phyloP scores from a whole-genome alignment of 768 basidiomycete genomes.

The Tricholoma matsutake region DNA sequence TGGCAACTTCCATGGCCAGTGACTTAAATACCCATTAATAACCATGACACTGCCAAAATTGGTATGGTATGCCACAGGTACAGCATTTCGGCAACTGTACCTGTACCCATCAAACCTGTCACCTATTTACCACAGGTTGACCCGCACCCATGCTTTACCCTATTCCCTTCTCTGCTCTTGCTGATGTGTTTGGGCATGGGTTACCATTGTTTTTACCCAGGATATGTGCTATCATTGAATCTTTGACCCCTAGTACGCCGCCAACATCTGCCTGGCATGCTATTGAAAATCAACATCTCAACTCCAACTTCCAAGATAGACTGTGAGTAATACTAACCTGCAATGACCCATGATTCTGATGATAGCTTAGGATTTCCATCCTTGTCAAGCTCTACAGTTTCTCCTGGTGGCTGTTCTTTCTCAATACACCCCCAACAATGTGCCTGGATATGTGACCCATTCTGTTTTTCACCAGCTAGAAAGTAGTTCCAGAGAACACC shows the following conservation, averaged over 20 bases:
- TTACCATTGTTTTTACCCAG: background rate
- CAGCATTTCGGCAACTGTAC: too few relatives aligned
- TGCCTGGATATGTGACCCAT: conserved; percentile 19
- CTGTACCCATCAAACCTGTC: too few relatives aligned
- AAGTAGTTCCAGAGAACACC: conserved; percentile 20
- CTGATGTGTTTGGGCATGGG: background rate
- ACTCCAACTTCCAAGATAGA: background rate
- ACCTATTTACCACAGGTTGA: too few relatives aligned
- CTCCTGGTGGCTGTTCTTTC: conserved; percentile 7
- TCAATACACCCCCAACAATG: conserved; percentile 20
- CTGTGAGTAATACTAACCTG: conserved; percentile 9
- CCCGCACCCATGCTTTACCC: too few relatives aligned
- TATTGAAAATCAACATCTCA: background rate
- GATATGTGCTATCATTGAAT: background rate
- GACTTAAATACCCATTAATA: too few relatives aligned
- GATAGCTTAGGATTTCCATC: conserved; percentile 11
- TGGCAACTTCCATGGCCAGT: too few relatives aligned
- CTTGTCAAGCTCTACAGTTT: conserved; percentile 9
- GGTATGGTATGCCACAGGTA: too few relatives aligned
- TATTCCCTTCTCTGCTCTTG: background rate
- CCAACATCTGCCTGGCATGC: too few relatives aligned
- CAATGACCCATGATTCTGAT: conserved; percentile 14
- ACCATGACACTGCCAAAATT: too few relatives aligned
- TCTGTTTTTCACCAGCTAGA: conserved; percentile 18
- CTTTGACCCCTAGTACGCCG: background rate